These are phyloP conservation scores for Phanerodontia chrysosporium DNA, from an alignment of 768 basidiomycete species.

Conservation along the genomic window DNA sequence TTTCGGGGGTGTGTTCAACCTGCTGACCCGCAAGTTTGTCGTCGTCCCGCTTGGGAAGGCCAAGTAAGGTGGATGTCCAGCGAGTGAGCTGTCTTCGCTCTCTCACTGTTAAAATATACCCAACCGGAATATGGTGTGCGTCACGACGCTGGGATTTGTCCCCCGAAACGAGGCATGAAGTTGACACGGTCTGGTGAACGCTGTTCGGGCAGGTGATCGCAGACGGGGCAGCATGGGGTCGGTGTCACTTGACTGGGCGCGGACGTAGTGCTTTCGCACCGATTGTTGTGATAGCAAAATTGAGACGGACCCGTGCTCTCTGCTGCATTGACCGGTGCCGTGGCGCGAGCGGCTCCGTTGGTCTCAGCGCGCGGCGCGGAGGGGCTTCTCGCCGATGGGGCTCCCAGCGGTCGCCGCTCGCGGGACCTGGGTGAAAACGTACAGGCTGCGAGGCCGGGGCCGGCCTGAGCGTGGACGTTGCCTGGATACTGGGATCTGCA, in stretches of 20 bases:
- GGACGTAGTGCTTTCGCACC: neutral
- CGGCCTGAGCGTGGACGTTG: neutral
- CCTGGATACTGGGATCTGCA: neutral
- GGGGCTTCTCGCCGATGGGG: neutral
- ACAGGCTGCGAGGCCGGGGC: neutral
- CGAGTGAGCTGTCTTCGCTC: too few species aligned
- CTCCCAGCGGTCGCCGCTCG: too few species aligned
- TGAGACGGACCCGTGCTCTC: neutral
- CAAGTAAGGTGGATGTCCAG: too few species aligned
- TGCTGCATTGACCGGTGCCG: neutral
- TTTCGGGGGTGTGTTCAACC: slow-evolving; percentile 90
- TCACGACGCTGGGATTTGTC: neutral
- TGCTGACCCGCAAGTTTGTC: slow-evolving; percentile 79
- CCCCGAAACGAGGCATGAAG: neutral
- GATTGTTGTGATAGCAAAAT: neutral
- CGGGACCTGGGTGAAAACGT: neutral
- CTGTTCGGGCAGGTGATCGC: neutral
- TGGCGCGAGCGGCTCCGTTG: neutral
- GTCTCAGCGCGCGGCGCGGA: neutral
- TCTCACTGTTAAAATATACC: neutral
- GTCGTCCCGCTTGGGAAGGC: slow-evolving; percentile 24
- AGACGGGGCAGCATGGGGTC: neutral
- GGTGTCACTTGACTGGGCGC: neutral
- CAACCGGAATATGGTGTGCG: neutral
- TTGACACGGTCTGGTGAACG: neutral